phyloP scores from a whole-genome alignment of 257 asterid genomes.

The Nicotiana knightiana region DNA sequence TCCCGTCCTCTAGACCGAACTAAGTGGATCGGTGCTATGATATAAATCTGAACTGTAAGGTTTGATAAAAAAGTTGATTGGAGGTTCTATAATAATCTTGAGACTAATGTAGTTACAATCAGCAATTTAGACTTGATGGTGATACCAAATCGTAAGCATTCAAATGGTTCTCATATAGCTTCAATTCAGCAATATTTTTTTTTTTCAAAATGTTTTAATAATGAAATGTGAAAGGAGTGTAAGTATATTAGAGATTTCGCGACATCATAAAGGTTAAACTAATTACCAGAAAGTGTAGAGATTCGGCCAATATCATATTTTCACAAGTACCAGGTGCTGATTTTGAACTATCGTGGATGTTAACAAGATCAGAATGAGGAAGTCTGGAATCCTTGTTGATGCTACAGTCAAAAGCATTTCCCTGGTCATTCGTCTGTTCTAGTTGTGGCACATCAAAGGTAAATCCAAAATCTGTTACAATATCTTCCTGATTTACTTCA shows the following conservation, averaged over 20 bases:
- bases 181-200: not conserved
- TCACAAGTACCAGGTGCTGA: conserved; percentile 3
- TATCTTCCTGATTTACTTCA: not conserved
- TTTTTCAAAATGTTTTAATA: not conserved
- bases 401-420: not conserved
- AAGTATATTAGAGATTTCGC: not conserved
- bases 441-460: conserved; percentile 11
- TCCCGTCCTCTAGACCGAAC: no score
- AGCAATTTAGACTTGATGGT: not conserved
- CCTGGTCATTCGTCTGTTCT: not conserved
- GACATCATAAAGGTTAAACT: not conserved
- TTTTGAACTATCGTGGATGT: not conserved
- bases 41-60: not conserved
- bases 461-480: not conserved
- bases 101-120: not conserved
- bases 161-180: not conserved
- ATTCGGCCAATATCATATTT: not conserved
- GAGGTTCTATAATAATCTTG: not conserved
- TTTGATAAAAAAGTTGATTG: not conserved
- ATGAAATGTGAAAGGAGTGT: not conserved
- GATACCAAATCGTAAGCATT: not conserved
- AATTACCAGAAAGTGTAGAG: not conserved
- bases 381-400: not conserved
- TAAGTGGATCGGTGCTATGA: not conserved
- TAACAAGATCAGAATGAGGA: conserved; percentile 6